Percentiles rank a stretch among this genome's conserved stretches.
Conservation (phyloP, 441 rosid genomes). For the Populus hybrid region DNA sequence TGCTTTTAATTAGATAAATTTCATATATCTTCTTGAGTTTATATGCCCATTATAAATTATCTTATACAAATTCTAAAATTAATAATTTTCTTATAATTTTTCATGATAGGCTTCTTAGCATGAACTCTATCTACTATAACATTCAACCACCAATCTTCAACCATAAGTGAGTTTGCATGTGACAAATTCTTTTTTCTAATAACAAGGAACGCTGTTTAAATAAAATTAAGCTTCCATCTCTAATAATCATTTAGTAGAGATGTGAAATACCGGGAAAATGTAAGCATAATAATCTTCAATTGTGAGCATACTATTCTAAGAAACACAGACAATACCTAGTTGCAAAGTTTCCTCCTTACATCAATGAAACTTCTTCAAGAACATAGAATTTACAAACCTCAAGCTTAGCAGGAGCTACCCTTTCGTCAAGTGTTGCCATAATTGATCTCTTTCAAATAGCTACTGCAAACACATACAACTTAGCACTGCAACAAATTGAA, state of each 20-base stretch:
- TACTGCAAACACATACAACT: conserved; percentile 6
- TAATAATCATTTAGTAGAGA: not conserved
- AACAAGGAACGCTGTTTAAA: too few species aligned
- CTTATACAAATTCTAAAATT: too few species aligned
- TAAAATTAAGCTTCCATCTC: too few species aligned
- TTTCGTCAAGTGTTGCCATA: conserved; percentile 24
- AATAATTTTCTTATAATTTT: too few species aligned
- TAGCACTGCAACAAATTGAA: not conserved
- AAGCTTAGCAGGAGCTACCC: conserved; percentile 22
- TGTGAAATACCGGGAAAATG: conserved; percentile 52
- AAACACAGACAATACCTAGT: not conserved
- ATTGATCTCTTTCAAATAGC: conserved; percentile 9
- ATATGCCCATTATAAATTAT: too few species aligned
- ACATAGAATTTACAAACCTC: conserved; percentile 28
- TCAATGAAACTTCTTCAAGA: not conserved
- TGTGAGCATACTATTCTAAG: conserved; percentile 74
- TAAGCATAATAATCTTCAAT: conserved; percentile 51
- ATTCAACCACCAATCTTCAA: too few species aligned
- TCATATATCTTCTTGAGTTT: too few species aligned
- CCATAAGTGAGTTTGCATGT: too few species aligned
- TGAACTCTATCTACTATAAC: too few species aligned
- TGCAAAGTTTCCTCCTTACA: not conserved
- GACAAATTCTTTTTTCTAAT: too few species aligned
- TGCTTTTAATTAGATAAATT: too few species aligned
- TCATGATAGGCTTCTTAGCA: too few species aligned